These are phyloP conservation scores for Penicillium mononematosum DNA, from an alignment of 495 filamentous ascomycete genomes.

Conservation along the genomic window DNA sequence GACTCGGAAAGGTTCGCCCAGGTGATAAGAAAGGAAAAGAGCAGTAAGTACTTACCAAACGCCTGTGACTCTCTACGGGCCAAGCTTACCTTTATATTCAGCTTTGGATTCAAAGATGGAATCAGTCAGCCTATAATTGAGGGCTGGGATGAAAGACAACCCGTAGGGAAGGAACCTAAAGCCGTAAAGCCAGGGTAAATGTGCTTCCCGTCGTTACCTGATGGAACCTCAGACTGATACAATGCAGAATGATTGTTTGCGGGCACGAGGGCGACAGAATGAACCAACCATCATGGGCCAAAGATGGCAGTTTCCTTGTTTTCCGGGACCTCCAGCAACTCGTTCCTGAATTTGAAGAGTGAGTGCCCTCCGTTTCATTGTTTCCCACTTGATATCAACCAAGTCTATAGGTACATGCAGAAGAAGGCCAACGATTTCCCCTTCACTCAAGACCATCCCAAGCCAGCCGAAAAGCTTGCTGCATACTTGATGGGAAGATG, in stretches of 20 bases:
- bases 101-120: conserved; percentile 35
- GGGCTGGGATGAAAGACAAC: conserved; percentile 23
- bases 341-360: conserved; percentile 34
- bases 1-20: conserved; percentile 2
- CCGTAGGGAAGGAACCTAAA: conserved; percentile 16
- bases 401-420: conserved; percentile 17
- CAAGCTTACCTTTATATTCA: conserved; percentile 8
- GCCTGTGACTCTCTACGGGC: background rate
- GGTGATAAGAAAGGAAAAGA: conserved; percentile 12
- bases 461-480: conserved; percentile 26
- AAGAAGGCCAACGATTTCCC: conserved; percentile 2
- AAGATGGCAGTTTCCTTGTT: conserved; percentile 39
- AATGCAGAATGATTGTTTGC: conserved; percentile 17
- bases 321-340: conserved; percentile 37
- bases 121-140: conserved; percentile 32
- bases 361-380: background rate
- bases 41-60: conserved; percentile 13
- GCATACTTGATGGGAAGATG: conserved; percentile 39
- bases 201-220: background rate
- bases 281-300: conserved; percentile 29
- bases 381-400: conserved; percentile 1
- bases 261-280: conserved; percentile 15
- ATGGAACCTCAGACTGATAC: background rate
- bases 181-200: conserved; percentile 25
- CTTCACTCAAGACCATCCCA: conserved; percentile 3